Evolutionary conservation across 495 filamentous ascomycete species (phyloP).

Genomic region (Acidomyces sp.): DNA sequence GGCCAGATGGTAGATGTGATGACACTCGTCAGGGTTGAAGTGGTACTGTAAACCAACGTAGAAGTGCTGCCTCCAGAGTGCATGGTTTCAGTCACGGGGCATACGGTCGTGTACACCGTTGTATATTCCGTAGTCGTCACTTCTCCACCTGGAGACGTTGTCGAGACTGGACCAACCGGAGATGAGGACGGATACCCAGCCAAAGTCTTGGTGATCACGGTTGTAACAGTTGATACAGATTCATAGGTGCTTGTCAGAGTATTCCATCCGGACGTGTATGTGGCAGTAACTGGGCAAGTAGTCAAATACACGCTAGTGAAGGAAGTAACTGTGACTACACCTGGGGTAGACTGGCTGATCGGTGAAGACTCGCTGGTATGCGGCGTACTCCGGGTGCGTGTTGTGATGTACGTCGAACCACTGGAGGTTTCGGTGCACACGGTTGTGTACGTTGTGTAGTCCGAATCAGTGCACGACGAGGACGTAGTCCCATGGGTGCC

Average conservation of each 20-base stretch:
- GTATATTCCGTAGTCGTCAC: neutral
- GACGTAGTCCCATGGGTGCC: neutral
- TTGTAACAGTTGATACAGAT: neutral
- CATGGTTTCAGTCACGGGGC: neutral
- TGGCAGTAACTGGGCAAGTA: neutral
- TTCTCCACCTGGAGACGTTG: neutral
- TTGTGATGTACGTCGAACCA: neutral
- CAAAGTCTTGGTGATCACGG: neutral
- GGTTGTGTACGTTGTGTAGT: neutral
- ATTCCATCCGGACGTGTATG: neutral
- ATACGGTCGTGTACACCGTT: neutral
- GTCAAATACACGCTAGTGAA: neutral
- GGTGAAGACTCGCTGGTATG: neutral
- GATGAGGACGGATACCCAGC: neutral
- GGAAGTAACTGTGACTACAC: neutral
- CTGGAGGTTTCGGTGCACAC: neutral
- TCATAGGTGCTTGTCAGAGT: neutral
- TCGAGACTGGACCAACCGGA: neutral
- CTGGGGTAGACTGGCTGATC: neutral
- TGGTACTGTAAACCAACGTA: neutral
- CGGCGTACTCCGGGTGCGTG: neutral
- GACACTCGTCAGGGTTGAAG: neutral
- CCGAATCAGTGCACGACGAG: neutral
- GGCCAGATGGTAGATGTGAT: neutral
- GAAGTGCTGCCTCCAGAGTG: neutral